These are phyloP conservation scores for Picea abies DNA, from an alignment of 83 land plant genomes.

Conservation along the genomic window DNA sequence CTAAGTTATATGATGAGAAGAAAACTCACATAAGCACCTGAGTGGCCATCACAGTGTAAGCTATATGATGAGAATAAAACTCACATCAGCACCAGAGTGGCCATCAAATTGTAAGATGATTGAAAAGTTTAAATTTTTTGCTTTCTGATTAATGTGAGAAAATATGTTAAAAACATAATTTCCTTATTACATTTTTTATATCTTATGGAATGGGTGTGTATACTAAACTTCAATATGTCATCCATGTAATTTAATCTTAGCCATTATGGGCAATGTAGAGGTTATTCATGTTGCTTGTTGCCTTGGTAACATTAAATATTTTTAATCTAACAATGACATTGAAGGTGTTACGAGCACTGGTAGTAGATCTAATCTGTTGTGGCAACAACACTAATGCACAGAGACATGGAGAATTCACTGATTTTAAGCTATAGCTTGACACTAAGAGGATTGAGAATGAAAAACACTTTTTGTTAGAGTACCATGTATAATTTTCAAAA, in stretches of 20 bases:
- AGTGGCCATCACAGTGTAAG: slow-evolving; percentile 20
- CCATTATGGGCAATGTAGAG: slow-evolving; percentile 11
- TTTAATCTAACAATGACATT: not conserved
- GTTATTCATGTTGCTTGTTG: too few relatives aligned
- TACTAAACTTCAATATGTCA: too few relatives aligned
- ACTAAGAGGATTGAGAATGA: too few relatives aligned
- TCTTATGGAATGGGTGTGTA: too few relatives aligned
- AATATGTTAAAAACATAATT: not conserved
- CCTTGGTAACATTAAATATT: slow-evolving; percentile 1
- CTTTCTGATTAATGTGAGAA: not conserved
- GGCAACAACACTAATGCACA: not conserved
- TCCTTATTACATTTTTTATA: not conserved
- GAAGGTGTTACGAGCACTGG: not conserved
- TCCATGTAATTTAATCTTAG: too few relatives aligned
- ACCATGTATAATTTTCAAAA: too few relatives aligned
- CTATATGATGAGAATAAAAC: slow-evolving; percentile 15
- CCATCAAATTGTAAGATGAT: slow-evolving; percentile 9
- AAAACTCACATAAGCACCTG: slow-evolving; percentile 17
- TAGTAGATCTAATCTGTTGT: not conserved
- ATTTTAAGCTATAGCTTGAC: too few relatives aligned
- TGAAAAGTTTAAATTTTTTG: not conserved
- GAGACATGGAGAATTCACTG: too few relatives aligned
- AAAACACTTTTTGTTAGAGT: too few relatives aligned
- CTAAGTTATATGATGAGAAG: slow-evolving; percentile 17
- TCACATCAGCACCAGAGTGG: slow-evolving; percentile 18